Evolutionary conservation across 805 yeast species (phyloP).

Genomic region (Suhomyces emberorum): DNA sequence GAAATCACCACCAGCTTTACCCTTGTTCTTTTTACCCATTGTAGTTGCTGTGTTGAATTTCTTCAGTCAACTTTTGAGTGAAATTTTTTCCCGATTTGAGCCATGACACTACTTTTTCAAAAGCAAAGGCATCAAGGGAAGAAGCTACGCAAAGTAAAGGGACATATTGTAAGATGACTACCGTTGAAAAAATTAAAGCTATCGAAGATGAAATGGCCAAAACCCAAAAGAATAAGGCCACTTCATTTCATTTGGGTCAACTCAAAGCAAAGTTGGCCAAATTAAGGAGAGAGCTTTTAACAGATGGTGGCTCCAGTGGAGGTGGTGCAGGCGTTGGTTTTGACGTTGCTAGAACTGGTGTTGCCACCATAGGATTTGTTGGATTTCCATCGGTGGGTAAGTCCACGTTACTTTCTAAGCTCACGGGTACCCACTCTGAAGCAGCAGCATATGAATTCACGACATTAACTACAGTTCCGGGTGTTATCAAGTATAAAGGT

Average conservation of each 20-base stretch:
- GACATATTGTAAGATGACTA: conserved; percentile 32
- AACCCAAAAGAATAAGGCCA: conserved; percentile 97
- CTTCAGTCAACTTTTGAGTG: conserved; percentile 12
- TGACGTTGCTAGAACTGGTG: conserved; percentile 99
- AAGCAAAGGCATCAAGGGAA: conserved; percentile 5
- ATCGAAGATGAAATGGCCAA: conserved; percentile 97
- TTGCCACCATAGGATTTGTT: conserved; percentile 94
- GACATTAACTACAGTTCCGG: conserved; percentile 95
- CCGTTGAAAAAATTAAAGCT: conserved; percentile 65
- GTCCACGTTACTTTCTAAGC: conserved; percentile 76
- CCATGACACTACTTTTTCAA: conserved; percentile 16
- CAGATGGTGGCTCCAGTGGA: conserved; percentile 62
- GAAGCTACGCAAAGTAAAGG: not conserved
- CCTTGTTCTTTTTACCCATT: conserved; percentile 65
- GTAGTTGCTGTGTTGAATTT: conserved; percentile 11
- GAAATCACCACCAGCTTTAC: conserved; percentile 62
- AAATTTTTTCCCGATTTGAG: too few relatives aligned
- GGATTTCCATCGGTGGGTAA: conserved; percentile 98
- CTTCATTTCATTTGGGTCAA: conserved; percentile 96
- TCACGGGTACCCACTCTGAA: conserved; percentile 95
- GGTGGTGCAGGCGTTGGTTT: conserved; percentile 94
- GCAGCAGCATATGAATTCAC: conserved; percentile 99
- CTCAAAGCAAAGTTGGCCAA: conserved; percentile 95
- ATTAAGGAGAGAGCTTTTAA: conserved; percentile 82
- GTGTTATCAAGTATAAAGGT: conserved; percentile 92